Base-by-base conservation (phyloP, 495 filamentous ascomycete species). In the Penicillium ochrochloron region DNA sequence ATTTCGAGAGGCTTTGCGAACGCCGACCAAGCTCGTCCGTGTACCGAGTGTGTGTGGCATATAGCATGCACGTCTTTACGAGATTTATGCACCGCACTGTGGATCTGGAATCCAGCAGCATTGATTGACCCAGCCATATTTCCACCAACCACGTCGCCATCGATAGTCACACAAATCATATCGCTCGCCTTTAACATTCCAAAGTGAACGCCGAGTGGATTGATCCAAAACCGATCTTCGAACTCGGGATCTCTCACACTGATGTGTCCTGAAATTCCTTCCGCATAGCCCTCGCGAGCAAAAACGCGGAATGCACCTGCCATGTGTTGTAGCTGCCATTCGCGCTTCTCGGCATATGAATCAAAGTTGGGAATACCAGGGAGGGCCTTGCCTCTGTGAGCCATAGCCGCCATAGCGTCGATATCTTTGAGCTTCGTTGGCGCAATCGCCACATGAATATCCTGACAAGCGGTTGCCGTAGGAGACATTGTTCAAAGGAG, bases 251-350 rank as follows among this genome's bases (percentile, higher is more conserved):
- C 87, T 25, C 86, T 80, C 15, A 90, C 84, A 5, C 81, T 84
- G 66, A 91, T 90, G 71, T 90, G 88, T 0, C 88, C 87, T 4
- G 80, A 79, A 68, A 88, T 84, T 31, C 89, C 87, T 73, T 90
- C 87, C n/a, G 83, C 86, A 72, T 84, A 89, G 31, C 85, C 85
- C 59, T 77, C 76, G 35, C 82, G 77, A 0, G 86, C 82, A 64
- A 87, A 88, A 54, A 83, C 70, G 21, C 84, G 80, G 68, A 89
- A 89, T 6, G 81, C 84, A 3, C 82, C 86, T 2, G 85, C 85
- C 75, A 88, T 79, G 62, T 86, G 85, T 64, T 88, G 83, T 63
- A 89, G 89, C 29, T 84, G 77, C 71, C 85, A 87, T 41, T 81
- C 61, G 10, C 87, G 80, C 72, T 88, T 84, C 21, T 86, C 84